Evolutionary conservation across 108 stramenopile species (phyloP).

Genomic region (Cylindrotheca fusiformis): DNA sequence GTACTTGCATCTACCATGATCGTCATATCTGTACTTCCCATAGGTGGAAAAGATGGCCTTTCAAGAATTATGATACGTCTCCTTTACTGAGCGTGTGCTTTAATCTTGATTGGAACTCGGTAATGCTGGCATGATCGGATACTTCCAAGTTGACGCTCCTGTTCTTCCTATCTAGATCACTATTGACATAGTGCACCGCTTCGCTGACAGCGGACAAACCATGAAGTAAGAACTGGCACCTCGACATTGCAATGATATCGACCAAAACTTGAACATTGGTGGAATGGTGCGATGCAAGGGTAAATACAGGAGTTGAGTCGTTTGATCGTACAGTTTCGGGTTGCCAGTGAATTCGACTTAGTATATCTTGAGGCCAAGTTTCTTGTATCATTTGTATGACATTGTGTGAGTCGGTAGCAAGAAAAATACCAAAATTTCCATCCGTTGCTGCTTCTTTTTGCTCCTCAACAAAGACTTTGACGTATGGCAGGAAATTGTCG

Average conservation of each 20-base stretch:
- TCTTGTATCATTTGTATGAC: slow-evolving; percentile 15
- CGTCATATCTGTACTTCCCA: too few species aligned
- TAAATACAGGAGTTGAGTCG: slow-evolving; percentile 22
- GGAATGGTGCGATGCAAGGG: slow-evolving; percentile 36
- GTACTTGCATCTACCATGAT: too few species aligned
- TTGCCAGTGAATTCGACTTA: slow-evolving; percentile 14
- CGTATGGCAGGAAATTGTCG: slow-evolving; percentile 28
- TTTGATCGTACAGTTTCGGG: not conserved
- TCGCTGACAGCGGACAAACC: slow-evolving; percentile 39
- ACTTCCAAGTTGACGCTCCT: slow-evolving; percentile 41
- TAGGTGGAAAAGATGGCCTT: too few species aligned
- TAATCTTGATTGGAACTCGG: slow-evolving; percentile 5
- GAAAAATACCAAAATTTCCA: slow-evolving; percentile 22
- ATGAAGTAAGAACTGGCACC: slow-evolving; percentile 43
- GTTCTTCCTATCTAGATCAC: too few species aligned
- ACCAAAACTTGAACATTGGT: slow-evolving; percentile 45
- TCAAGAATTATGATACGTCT: too few species aligned
- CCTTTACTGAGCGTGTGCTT: too few species aligned
- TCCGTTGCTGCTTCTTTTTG: slow-evolving; percentile 14
- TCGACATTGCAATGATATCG: slow-evolving; percentile 44
- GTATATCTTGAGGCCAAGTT: slow-evolving; percentile 1
- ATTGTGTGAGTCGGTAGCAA: slow-evolving; percentile 37
- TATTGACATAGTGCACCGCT: slow-evolving; percentile 45
- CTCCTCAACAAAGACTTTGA: slow-evolving; percentile 26
- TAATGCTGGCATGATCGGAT: slow-evolving; percentile 9